Base-by-base conservation (phyloP, 805 yeast species). In the Vanderwaltozyma polyspora region DNA sequence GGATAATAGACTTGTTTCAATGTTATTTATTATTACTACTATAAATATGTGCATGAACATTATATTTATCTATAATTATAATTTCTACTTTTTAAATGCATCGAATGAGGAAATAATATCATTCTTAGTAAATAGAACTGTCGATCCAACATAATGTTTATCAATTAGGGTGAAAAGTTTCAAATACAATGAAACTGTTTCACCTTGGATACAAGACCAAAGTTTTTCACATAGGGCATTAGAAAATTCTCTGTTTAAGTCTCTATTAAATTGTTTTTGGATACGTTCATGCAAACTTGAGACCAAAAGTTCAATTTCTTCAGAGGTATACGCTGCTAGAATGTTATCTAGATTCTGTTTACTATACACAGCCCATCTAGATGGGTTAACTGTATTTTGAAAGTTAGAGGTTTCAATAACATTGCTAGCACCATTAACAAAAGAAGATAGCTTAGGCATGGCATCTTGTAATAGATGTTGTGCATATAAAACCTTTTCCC, bases 191-290 rank as follows among this genome's bases (percentile, higher is more conserved):
- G 68, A 64, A 15, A 72, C 68, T 44, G 76, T 77, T 41, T 74
- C 73, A 15, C 73, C 75, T 44, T 79, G 84, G 38, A 82, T 59
- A 14, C 80, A 75, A 12, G 67, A 63, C 91, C 94, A 79, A 36
- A 84, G 66, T 47, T 68, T 72, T 25, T 70, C 74, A 26, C 76
- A 58, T 27, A 83, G 51, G 29, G 68, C 74, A 31, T 63, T 67
- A 18, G 38, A 44, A 21, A 52, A 35, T 9, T 41, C 32, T 14
- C 42, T 44, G 4, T 45, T 38, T 17, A 40, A 51, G n/a, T 48
- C 51, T 3, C 43, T 39, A 6, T 45, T 42, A 39, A 76, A 72
- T 46, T 82, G 81, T 34, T 63, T 60, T 21, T 70, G 69, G 35
- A 87, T 67, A 31, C 74, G 72, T 30, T 63, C 59, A 31, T 72